Percentiles rank a stretch among this genome's conserved stretches.
Evolutionary conservation across 106 monocot species (phyloP).

Genomic region (Alisma plantagoaquatica): DNA sequence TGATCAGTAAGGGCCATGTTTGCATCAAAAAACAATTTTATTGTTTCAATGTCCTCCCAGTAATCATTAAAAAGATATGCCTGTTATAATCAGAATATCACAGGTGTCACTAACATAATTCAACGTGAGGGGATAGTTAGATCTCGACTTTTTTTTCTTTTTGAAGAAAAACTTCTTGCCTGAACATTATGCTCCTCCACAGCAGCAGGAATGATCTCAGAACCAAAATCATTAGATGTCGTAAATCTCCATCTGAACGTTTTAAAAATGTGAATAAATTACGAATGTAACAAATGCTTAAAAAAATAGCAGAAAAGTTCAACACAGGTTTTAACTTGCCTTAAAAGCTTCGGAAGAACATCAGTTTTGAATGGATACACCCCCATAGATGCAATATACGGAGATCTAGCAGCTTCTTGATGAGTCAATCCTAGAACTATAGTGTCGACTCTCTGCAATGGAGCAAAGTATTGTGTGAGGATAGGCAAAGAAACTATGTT

Average conservation of each 20-base stretch:
- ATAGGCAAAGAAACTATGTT: too few relatives aligned
- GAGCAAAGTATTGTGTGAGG: too few relatives aligned
- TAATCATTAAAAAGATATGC: conserved; percentile 83
- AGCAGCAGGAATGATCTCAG: conserved; percentile 82
- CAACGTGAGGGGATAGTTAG: too few relatives aligned
- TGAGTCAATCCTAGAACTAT: conserved; percentile 40
- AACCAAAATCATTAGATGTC: conserved; percentile 86
- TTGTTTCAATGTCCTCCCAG: conserved; percentile 94
- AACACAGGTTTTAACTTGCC: conserved; percentile 18
- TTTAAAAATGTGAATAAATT: not conserved
- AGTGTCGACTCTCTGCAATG: conserved; percentile 52
- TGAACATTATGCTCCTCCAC: conserved; percentile 76
- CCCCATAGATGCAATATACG: conserved; percentile 94
- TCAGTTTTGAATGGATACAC: conserved; percentile 78
- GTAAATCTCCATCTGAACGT: conserved; percentile 80
- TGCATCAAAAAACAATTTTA: conserved; percentile 79
- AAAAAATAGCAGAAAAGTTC: not conserved
- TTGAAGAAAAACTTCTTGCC: too few relatives aligned
- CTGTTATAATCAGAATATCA: too few relatives aligned
- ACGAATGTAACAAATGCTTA: not conserved
- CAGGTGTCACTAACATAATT: too few relatives aligned
- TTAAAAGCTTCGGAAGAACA: conserved; percentile 66
- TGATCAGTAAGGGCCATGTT: conserved; percentile 84
- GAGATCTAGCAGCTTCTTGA: conserved; percentile 40
- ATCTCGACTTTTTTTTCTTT: too few relatives aligned